Base-by-base conservation (phyloP, 441 rosid species). In the Brassica hybrid region DNA sequence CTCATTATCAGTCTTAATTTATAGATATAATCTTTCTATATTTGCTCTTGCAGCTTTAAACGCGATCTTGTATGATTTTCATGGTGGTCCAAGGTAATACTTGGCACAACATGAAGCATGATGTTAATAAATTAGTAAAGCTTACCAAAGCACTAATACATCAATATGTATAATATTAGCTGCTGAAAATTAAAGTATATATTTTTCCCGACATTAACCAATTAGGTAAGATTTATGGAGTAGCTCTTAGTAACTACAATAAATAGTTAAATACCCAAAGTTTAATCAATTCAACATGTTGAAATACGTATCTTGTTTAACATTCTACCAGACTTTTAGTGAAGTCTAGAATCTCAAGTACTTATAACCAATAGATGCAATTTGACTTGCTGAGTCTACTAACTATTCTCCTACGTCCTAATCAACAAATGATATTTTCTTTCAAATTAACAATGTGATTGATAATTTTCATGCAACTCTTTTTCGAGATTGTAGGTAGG, bases 91-190 rank as follows among this genome's bases (percentile, higher is more conserved):
- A 79, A 69, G 63, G 58, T 36, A 27, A 67, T 70, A 70, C 82
- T n/a, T 79, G 82, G 79, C 82, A 75, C 79, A 79, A 74, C 76
- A 65, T 58, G 48, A 74, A 79, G 76, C 72, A 56, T 69, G 63
- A 12, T 8, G 16, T 64, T 69, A 68, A 7, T 65, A 14, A 14
- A 32, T 16, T 63, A 56, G 16, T 57, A 14, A 50, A 32, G 45
- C 27, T 69, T 61, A 69, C 21, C 57, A 71, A 69, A 14, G 68
- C n/a, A 70, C 16, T 23, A 43, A 56, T 58, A 27, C 32, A 56
- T 70, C 43, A 25, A 25, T 38, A 11, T 43, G n/a, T n/a, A 57
- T 19, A 58, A 58, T 59, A 59, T 72, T 63, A 1, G 11, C 32
- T 58, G 23, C 10, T 68, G 30, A 43, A 50, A 45, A 45, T 13